Base-by-base conservation (phyloP, 2,329 filamentous ascomycete species). In the Aspergillus sp. region DNA sequence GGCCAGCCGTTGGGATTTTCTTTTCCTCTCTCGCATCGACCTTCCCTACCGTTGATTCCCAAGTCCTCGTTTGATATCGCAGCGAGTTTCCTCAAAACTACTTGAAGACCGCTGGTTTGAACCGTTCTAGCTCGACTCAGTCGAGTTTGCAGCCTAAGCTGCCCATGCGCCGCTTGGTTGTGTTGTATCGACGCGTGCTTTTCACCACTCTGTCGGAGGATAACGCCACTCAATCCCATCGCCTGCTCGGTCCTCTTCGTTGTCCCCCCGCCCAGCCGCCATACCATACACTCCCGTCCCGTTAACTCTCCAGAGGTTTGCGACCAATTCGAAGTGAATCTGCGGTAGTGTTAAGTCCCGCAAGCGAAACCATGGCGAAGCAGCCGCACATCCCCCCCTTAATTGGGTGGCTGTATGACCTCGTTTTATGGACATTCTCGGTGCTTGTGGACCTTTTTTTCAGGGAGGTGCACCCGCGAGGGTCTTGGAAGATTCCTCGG, bases 401-500 rank as follows among this genome's bases (percentile, higher is more conserved):
- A 69, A 74, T 80, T 59, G 77, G 76, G 67, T 82, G 80, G 80
- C 63, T 81, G 53, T 82, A 82, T 65, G 80, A 82, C 68, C 63
- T 81, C 26, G 73, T 81, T 51, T 69, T 83, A 42, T 83, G 81
- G 81, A 71, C 74, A 10, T 78, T 83, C 63, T 82, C 81, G 2
- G 74, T 98, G 64, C 83, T 98, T 55, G 88, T 96, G 65, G 95
- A 99, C 77, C 87, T 97, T 67, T 99, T 99, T 85, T 99, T 99
- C 82, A 89, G 95, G 67, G 95, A 99, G 78, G 92, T 99, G 16
- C 93, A 98, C 74, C 95, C 95, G 12, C 86, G 95, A 65, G 92
- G 92, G 67, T 91, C 93, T 63, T 99, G 95, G 92, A 94, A 93
- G 77, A 90, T 99, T 49, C 95, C 95, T 49, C 87, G 90, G 70